These are phyloP conservation scores for Annona squamosa DNA, from an alignment of 164 flowering plant genomes.

Conservation along the genomic window DNA sequence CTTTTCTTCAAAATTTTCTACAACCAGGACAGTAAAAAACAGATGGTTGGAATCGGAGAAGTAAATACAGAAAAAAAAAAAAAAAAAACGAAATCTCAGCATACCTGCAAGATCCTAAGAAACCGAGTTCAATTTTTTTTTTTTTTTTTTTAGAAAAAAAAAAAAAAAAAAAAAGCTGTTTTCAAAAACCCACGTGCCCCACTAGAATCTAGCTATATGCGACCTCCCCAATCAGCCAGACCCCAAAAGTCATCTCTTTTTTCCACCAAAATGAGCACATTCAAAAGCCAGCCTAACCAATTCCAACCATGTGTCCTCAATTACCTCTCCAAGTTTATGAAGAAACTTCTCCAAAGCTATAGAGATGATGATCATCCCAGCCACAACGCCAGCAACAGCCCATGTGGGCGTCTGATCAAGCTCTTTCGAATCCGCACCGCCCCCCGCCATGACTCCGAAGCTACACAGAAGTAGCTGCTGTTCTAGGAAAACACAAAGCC, in stretches of 20 bases:
- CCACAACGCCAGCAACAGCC: conserved; percentile 82
- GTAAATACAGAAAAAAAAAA: not conserved
- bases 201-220: not conserved
- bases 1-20: not conserved
- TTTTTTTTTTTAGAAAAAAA: not conserved
- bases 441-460: conserved; percentile 35
- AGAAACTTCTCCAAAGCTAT: conserved; percentile 60
- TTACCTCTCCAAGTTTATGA: conserved; percentile 65
- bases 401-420: conserved; percentile 87
- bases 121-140: not conserved
- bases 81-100: not conserved
- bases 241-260: not conserved
- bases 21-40: not conserved
- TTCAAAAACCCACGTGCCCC: not conserved
- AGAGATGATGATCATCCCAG: conserved; percentile 63
- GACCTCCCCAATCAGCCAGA: conserved; percentile 1
- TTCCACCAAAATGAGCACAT: not conserved
- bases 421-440: conserved; percentile 27
- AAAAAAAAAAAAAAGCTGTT: not conserved
- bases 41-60: not conserved
- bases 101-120: not conserved
- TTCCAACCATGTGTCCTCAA: not conserved
- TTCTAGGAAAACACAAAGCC: too few species aligned
- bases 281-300: not conserved
- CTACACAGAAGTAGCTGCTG: not conserved